Conservation (phyloP, 2,329 filamentous ascomycete genomes). For the Stachybotrys chlorohalonatus region DNA sequence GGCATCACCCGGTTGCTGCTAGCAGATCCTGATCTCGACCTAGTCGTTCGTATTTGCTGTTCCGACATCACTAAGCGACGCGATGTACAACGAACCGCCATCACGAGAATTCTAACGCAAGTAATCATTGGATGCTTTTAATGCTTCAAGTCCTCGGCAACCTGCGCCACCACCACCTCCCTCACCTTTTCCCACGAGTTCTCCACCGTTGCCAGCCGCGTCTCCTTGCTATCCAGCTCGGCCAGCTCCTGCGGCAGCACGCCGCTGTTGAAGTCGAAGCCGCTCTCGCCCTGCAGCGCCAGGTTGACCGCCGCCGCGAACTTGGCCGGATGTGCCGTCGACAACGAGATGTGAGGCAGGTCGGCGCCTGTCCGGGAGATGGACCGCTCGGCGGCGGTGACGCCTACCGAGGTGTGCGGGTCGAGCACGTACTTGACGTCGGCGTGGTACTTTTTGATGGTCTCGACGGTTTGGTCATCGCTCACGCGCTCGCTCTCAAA, state of each 20-base stretch:
- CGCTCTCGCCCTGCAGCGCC: conserved; percentile 61
- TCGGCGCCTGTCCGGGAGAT: conserved; percentile 41
- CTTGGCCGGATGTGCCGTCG: conserved; percentile 93
- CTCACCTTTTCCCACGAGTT: conserved; percentile 68
- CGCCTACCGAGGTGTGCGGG: conserved; percentile 83
- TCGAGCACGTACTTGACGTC: conserved; percentile 74
- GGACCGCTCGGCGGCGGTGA: conserved; percentile 66
- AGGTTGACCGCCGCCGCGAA: conserved; percentile 79
- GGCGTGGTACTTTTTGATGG: conserved; percentile 48
- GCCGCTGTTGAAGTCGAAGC: conserved; percentile 64
- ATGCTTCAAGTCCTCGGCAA: conserved; percentile 50
- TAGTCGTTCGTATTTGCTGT: too few species aligned
- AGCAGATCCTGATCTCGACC: too few species aligned
- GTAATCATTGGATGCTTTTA: neutral
- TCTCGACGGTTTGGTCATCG: conserved; percentile 58
- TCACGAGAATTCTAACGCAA: neutral
- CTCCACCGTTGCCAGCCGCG: conserved; percentile 59
- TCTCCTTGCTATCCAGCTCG: conserved; percentile 68
- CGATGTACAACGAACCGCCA: too few species aligned
- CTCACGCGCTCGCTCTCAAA: conserved; percentile 75
- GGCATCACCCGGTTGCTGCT: too few species aligned
- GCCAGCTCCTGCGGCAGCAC: conserved; percentile 77
- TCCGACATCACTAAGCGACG: too few species aligned
- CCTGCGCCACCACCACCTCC: conserved; percentile 65
- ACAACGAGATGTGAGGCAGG: conserved; percentile 70